Base-by-base conservation (phyloP, 352 stramenopile species). In the Phytophthora lateralis region DNA sequence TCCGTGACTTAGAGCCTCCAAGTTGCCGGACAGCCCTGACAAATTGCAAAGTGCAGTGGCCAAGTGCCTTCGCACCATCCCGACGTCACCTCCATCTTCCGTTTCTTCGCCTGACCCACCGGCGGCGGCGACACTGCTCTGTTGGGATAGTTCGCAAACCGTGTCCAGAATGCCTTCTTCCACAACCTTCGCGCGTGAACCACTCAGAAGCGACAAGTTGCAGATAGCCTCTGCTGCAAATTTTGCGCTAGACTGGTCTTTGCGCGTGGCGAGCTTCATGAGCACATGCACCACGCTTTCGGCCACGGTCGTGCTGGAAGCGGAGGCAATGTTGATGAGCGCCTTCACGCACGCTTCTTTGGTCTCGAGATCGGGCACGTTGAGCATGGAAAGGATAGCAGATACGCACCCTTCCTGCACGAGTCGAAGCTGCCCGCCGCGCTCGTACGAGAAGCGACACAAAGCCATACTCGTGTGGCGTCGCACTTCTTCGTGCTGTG, bases 311-410 rank as follows among this genome's bases (percentile, higher is more conserved):
- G 77, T 55, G 20, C 80, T 80, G 2, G 82, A 90, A 24, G 82
- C 73, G 3, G 81, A 93, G 1, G 83, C 81, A 30, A 94, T 91
- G 65, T 94, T 94, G 60, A 94, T 86, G n/a, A 93, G 71, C 7
- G 85, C 73, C 55, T 93, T 94, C n/a, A 94, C 73, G 38, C 85
- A 91, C 1, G 85, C 80, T 53, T 94, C 85, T 53, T 93, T 94
- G 1, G 85, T 93, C 35, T 90, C 81, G n/a, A 75, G 63, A 41
- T 94, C 85, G 0, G 85, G 69, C 9, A 85, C 78, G 61, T 94
- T 94, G 24, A 94, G 73, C 85, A 94, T 93, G 12, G 82, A 92
- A 14, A 94, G 71, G 54, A 94, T 90, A 20, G 85, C 85, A 3
- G 85, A 91, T 14, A 91, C 84, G 20, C 82, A 93, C 4, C 85